Percentiles rank a stretch among this genome's conserved stretches.
phyloP scores from a whole-genome alignment of 2,329 filamentous ascomycete species.

The Hymenoscyphus linearis region DNA sequence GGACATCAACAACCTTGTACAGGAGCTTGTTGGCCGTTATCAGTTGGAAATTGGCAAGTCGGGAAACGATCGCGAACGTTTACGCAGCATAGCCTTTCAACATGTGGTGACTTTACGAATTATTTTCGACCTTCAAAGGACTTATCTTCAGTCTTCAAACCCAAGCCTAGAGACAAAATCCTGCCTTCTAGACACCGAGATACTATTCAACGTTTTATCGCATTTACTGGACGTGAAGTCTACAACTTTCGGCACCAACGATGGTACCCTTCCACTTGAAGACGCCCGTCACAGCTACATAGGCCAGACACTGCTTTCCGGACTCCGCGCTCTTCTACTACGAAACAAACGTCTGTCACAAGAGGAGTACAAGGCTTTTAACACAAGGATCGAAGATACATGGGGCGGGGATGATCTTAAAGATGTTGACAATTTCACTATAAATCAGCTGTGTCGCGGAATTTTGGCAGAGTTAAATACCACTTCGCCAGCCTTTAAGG shows the following conservation, averaged over 20 bases:
- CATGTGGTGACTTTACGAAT: constrained; percentile 11
- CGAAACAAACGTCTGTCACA: constrained; percentile 6
- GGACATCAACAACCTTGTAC: constrained; percentile 14
- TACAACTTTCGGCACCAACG: neutral
- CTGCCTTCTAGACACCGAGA: constrained; percentile 10
- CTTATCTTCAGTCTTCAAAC: constrained; percentile 10
- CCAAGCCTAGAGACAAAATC: constrained; percentile 7
- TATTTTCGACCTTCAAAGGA: constrained; percentile 14
- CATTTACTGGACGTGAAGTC: neutral
- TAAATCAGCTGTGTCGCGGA: constrained; percentile 6
- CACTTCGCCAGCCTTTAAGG: neutral
- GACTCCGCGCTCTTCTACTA: constrained; percentile 9
- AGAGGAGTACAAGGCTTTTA: constrained; percentile 4
- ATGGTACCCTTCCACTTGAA: constrained; percentile 3
- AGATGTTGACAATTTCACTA: constrained; percentile 6
- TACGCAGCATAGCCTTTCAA: constrained; percentile 7
- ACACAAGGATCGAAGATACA: neutral
- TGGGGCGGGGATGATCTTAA: constrained; percentile 8
- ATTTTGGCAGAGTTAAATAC: constrained; percentile 7
- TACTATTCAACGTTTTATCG: neutral
- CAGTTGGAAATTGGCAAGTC: constrained; percentile 4
- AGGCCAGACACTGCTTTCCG: constrained; percentile 9
- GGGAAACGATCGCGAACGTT: neutral
- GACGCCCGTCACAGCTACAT: constrained; percentile 9
- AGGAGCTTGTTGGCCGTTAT: constrained; percentile 12